Evolutionary conservation across 768 basidiomycete species (phyloP), one percentile per base, ranked within the genome.

Genomic region (Termitomyces heimii): DNA sequence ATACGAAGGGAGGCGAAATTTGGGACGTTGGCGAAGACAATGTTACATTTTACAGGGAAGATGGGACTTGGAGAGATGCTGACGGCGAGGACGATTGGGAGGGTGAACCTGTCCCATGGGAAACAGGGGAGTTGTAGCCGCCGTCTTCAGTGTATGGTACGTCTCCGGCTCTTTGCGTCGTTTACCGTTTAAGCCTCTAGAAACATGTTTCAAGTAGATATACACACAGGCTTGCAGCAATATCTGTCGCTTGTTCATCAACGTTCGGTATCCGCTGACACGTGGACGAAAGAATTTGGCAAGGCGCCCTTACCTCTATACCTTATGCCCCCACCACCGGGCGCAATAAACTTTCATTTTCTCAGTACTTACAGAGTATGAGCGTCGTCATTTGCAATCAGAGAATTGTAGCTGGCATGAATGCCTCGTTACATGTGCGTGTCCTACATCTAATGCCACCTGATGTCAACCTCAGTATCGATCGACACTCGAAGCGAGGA

Each of bases 101-200:
- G 70, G 83, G 86, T 35, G 89, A 91, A 69, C 85, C 86, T 37
- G 79, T 91, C 35, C 86, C 89, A 58, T 92, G 90, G 90, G 88
- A 88, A 70, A 77, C 82, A 9, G 90, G 83, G 53, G 90, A 90
- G 64, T 64, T 92, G 70, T 91, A 79, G 68, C 45, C 9, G 42
- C 22, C 31, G 35, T 35, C 47, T 22, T 53, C 44, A 43, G 45
- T 45, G 26, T 32, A 63, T 51, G 59, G 64, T 63, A 50, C 59
- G 61, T 65, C 57, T 54, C 52, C 53, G 28, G 37, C 32, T 43
- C 58, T 55, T 54, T 43, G 39, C 26, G 22, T 50, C n/a, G 43
- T 39, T 57, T 54, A 59, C 55, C 58, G 53, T 53, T 51, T 16
- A 22, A 37, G 20, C 52, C 60, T 58, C 45, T 60, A 52, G 58